Evolutionary conservation across 2,329 filamentous ascomycete species (phyloP).

Genomic region (Fusarium pilosicola): DNA sequence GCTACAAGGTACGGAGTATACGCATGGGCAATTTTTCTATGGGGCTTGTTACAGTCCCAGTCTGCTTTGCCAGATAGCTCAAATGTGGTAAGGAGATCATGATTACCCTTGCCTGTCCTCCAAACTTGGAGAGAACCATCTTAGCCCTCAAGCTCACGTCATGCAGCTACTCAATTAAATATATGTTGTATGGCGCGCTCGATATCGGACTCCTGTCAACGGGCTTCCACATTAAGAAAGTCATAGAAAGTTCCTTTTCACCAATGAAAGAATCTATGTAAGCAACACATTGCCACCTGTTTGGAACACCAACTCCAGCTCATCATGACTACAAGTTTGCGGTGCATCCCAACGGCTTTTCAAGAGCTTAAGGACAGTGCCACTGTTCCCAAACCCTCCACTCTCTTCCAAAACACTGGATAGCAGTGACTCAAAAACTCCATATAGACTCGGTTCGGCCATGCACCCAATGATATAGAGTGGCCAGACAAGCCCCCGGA

Average conservation of each 20-base stretch:
- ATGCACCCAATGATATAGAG: not conserved
- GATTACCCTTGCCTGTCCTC: not conserved
- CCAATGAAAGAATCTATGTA: not conserved
- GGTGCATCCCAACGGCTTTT: not conserved
- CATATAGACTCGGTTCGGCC: not conserved
- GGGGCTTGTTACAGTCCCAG: not conserved
- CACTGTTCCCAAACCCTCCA: not conserved
- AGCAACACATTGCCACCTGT: not conserved
- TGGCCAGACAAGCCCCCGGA: not conserved
- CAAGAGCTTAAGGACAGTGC: not conserved
- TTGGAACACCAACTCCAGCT: not conserved
- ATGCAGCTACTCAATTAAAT: too few species aligned
- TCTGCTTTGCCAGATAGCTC: too few species aligned
- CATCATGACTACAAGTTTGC: not conserved
- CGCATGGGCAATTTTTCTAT: too few species aligned
- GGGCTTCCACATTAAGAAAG: too few species aligned
- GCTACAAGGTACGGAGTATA: too few species aligned
- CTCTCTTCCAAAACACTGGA: not conserved
- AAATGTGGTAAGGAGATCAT: not conserved
- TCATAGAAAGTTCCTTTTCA: too few species aligned
- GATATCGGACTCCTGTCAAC: too few species aligned
- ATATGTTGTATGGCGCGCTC: rapidly evolving
- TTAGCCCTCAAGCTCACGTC: rapidly evolving
- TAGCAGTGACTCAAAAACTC: not conserved
- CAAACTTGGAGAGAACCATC: not conserved